Conservation (phyloP, 2,329 filamentous ascomycete genomes). For the Venturia oleaginea region DNA sequence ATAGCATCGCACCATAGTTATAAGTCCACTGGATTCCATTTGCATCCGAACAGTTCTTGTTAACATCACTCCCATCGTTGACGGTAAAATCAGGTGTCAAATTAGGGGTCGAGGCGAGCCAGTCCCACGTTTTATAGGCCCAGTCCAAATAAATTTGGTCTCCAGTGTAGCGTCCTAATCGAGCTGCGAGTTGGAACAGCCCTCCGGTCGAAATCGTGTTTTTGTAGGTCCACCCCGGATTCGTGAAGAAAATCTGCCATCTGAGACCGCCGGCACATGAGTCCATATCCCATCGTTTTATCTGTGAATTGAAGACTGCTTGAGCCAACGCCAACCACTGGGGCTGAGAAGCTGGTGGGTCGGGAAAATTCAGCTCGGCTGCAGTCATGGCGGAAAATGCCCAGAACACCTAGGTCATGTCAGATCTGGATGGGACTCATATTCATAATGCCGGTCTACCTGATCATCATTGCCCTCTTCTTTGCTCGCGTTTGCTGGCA, state of each 20-base stretch:
- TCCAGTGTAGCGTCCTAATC: slow-evolving; percentile 67
- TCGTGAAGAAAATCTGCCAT: slow-evolving; percentile 79
- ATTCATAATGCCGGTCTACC: slow-evolving; percentile 5
- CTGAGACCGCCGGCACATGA: slow-evolving; percentile 66
- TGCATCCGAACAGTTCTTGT: slow-evolving; percentile 49
- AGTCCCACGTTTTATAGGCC: slow-evolving; percentile 60
- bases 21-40: slow-evolving; percentile 50
- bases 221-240: slow-evolving; percentile 55
- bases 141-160: slow-evolving; percentile 67
- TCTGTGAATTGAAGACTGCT: slow-evolving; percentile 73
- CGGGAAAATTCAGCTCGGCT: slow-evolving; percentile 59
- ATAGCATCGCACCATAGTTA: slow-evolving; percentile 55
- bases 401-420: slow-evolving; percentile 53
- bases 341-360: slow-evolving; percentile 44
- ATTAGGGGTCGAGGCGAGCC: slow-evolving; percentile 33
- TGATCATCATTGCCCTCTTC: slow-evolving; percentile 66
- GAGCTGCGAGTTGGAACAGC: slow-evolving; percentile 51
- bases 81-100: slow-evolving; percentile 34
- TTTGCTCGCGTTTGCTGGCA: slow-evolving; percentile 33
- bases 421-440: slow-evolving; percentile 37
- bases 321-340: slow-evolving; percentile 76
- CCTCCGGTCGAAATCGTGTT: slow-evolving; percentile 51
- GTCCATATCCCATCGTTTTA: slow-evolving; percentile 56
- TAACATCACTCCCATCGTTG: slow-evolving; percentile 40
- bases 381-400: slow-evolving; percentile 59